Evolutionary conservation across 176 grass and related monocot species (phyloP).

Genomic region (Triticum urartu): DNA sequence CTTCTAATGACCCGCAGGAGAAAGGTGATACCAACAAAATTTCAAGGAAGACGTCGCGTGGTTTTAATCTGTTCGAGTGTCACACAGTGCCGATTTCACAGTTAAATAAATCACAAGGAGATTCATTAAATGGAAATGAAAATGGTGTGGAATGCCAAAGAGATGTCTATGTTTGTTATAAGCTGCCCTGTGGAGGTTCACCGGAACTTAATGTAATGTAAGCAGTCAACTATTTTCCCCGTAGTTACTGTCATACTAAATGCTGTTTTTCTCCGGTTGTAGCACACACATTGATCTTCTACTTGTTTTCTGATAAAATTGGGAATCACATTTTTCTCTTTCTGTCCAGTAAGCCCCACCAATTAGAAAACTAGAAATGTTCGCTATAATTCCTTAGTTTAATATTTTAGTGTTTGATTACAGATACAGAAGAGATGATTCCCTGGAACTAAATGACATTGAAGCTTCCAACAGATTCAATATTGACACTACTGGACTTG

Average conservation of each 20-base stretch:
- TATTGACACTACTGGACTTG: constrained; percentile 89
- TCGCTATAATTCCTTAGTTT: constrained; percentile 21
- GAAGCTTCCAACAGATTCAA: constrained; percentile 69
- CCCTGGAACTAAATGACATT: constrained; percentile 74
- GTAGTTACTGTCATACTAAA: not conserved
- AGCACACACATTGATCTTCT: not conserved
- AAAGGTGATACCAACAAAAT: constrained; percentile 42
- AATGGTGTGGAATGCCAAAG: constrained; percentile 35
- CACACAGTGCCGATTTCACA: constrained; percentile 40
- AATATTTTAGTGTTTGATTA: constrained; percentile 30
- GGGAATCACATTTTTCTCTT: constrained; percentile 15
- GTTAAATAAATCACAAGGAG: constrained; percentile 21
- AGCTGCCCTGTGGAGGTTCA: constrained; percentile 46
- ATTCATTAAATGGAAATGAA: constrained; percentile 34
- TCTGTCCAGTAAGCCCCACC: constrained; percentile 1
- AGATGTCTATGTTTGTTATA: constrained; percentile 53
- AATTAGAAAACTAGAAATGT: constrained; percentile 24
- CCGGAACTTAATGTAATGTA: constrained; percentile 66
- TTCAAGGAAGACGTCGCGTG: constrained; percentile 64
- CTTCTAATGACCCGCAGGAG: constrained; percentile 28
- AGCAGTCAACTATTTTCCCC: constrained; percentile 30
- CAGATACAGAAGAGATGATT: constrained; percentile 86
- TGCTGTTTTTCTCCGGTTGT: not conserved
- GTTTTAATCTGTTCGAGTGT: constrained; percentile 80
- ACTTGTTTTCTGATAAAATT: not conserved